Percentiles rank a stretch among this genome's conserved stretches.
Conservation (phyloP, 306 rosid species). For the Pachyrhizus erosus region DNA sequence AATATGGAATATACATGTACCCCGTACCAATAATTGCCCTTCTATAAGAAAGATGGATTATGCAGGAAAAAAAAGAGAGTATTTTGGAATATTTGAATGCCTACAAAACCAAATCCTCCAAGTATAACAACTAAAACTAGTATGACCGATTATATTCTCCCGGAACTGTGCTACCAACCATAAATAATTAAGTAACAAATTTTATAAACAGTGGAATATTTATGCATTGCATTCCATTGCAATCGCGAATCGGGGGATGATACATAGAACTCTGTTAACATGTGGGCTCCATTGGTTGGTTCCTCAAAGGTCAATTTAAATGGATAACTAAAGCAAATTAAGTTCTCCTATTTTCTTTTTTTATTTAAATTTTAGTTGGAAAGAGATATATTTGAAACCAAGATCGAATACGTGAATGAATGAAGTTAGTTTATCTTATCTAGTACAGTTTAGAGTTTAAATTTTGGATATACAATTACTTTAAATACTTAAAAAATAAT, state of each 20-base stretch:
- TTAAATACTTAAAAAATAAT: too few relatives aligned
- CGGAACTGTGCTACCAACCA: slow-evolving; percentile 30
- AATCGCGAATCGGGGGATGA: background rate
- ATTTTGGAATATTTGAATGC: slow-evolving; percentile 54
- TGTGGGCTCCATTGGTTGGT: slow-evolving; percentile 50
- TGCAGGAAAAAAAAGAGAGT: slow-evolving; percentile 1
- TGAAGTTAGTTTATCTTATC: too few relatives aligned
- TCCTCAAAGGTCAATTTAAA: slow-evolving; percentile 48
- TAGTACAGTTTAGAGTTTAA: too few relatives aligned
- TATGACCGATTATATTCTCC: slow-evolving; percentile 40
- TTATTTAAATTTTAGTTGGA: slow-evolving; percentile 9
- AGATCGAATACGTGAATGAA: too few relatives aligned
- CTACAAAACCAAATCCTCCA: slow-evolving; percentile 6
- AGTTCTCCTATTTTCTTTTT: slow-evolving; percentile 35
- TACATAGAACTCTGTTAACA: slow-evolving; percentile 28
- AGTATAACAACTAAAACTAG: slow-evolving; percentile 31
- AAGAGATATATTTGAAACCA: slow-evolving; percentile 39
- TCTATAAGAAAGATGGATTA: slow-evolving; percentile 37
- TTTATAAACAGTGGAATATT: background rate
- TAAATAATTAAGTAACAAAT: background rate
- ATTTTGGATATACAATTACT: too few relatives aligned
- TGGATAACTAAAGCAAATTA: slow-evolving; percentile 44
- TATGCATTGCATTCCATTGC: background rate
- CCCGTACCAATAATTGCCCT: slow-evolving; percentile 50
- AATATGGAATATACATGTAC: slow-evolving; percentile 30